Evolutionary conservation across 768 basidiomycete species (phyloP).

Genomic region (Polyporus arcularius): DNA sequence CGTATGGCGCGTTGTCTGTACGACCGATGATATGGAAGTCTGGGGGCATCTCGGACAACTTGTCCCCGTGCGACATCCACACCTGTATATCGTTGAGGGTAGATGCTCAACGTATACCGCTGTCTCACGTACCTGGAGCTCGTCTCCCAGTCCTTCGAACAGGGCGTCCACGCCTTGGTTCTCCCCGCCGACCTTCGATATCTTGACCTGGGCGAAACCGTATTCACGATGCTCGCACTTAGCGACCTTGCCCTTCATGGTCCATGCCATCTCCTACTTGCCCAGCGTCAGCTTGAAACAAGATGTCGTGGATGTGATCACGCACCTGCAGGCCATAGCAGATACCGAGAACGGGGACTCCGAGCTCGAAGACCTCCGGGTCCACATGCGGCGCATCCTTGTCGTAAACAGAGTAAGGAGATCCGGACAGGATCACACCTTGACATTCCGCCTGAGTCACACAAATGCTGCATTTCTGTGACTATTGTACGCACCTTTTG

Average conservation of each 20-base stretch:
- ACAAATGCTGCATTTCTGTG: no score
- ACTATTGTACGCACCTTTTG: constrained; percentile 65
- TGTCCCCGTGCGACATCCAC: constrained; percentile 99
- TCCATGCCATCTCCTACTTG: constrained; percentile 88
- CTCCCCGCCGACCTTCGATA: constrained; percentile 60
- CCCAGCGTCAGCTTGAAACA: neutral
- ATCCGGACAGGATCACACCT: constrained; percentile 97
- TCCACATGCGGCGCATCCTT: constrained; percentile 91
- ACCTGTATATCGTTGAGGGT: constrained; percentile 53
- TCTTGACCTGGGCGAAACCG: constrained; percentile 82
- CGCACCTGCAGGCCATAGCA: constrained; percentile 94
- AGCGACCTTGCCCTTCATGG: constrained; percentile 79
- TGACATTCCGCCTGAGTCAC: neutral
- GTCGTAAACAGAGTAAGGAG: constrained; percentile 98
- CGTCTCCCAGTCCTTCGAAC: constrained; percentile 84
- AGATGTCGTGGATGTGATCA: neutral
- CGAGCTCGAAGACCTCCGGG: constrained; percentile 83
- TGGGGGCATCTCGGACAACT: constrained; percentile 77
- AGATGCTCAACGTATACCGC: neutral
- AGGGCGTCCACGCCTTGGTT: constrained; percentile 62
- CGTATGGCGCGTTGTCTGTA: constrained; percentile 86
- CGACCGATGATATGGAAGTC: constrained; percentile 87
- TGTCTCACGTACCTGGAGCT: constrained; percentile 68
- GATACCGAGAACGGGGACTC: constrained; percentile 92
- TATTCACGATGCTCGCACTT: constrained; percentile 94